Percentiles rank a stretch among this genome's conserved stretches.
Conservation (phyloP, 108 stramenopile species). For the Chaetoceros muelleri region DNA sequence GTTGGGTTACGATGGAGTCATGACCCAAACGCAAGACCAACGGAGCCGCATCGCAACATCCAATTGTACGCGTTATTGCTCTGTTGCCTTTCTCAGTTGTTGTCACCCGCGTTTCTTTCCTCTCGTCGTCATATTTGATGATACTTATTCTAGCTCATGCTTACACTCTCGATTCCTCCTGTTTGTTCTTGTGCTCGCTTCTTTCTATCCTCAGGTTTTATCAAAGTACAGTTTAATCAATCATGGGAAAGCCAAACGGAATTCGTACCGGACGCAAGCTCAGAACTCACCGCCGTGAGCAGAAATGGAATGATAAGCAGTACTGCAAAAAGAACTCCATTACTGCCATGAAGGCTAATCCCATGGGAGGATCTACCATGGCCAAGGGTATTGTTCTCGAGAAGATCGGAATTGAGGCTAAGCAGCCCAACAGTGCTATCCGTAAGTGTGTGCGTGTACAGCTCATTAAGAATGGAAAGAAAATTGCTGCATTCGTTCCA, state of each 20-base stretch:
- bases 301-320: slow-evolving; percentile 90
- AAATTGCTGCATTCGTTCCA: slow-evolving; percentile 99
- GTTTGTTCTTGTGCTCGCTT: no score
- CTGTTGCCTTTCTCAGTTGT: no score
- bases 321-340: slow-evolving; percentile 99
- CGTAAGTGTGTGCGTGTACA: slow-evolving; percentile 99
- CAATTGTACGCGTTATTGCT: no score
- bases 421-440: slow-evolving; percentile 99
- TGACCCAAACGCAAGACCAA: no score
- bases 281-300: slow-evolving; percentile 92
- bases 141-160: no score
- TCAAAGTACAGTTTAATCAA: no score
- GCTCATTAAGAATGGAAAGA: slow-evolving; percentile 99
- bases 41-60: no score
- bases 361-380: slow-evolving; percentile 99
- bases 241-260: slow-evolving; percentile 96
- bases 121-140: no score
- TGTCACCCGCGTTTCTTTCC: no score
- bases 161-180: no score
- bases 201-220: no score
- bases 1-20: no score
- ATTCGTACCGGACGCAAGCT: slow-evolving; percentile 99
- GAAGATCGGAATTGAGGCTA: slow-evolving; percentile 99
- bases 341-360: slow-evolving; percentile 99
- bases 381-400: slow-evolving; percentile 99